Percentiles rank a stretch among this genome's conserved stretches.
phyloP scores from a whole-genome alignment of 2,329 filamentous ascomycete species.

The Nemania abortiva region DNA sequence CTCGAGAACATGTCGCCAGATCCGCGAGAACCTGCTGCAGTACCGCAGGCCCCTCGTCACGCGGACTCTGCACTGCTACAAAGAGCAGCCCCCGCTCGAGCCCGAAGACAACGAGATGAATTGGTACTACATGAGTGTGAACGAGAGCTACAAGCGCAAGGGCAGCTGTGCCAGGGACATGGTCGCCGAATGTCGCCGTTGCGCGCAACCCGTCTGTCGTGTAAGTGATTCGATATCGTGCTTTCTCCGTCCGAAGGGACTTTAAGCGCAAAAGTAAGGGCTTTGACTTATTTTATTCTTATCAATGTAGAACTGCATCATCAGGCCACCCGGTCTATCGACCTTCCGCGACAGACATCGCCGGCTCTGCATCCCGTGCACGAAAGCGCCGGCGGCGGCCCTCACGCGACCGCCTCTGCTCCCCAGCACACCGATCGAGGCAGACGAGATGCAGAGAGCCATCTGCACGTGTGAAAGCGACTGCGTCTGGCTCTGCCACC shows the following conservation, averaged over 20 bases:
- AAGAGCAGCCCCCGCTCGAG: slow-evolving; percentile 71
- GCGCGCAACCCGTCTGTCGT: slow-evolving; percentile 81
- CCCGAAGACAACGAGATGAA: slow-evolving; percentile 68
- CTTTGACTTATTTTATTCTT: neutral
- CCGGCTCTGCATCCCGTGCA: slow-evolving; percentile 81
- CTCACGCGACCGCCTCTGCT: slow-evolving; percentile 62
- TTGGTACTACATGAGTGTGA: slow-evolving; percentile 67
- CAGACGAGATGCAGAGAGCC: slow-evolving; percentile 67
- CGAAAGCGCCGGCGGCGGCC: slow-evolving; percentile 74
- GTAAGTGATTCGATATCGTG: slow-evolving; percentile 62
- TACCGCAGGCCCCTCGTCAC: slow-evolving; percentile 79
- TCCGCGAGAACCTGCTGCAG: slow-evolving; percentile 81
- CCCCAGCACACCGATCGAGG: slow-evolving; percentile 61
- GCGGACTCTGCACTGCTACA: slow-evolving; percentile 82
- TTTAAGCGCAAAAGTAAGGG: neutral
- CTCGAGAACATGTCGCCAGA: slow-evolving; percentile 82
- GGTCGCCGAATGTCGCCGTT: slow-evolving; percentile 85
- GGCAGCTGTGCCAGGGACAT: slow-evolving; percentile 87
- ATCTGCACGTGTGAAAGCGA: slow-evolving; percentile 66
- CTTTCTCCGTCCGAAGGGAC: neutral
- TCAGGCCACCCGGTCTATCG: slow-evolving; percentile 79
- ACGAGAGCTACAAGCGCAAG: slow-evolving; percentile 68
- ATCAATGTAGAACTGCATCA: slow-evolving; percentile 80
- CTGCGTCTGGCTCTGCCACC: slow-evolving; percentile 85
- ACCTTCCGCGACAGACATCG: slow-evolving; percentile 81